Evolutionary conservation across 495 filamentous ascomycete genomes (phyloP).

Genomic region (Aspergillus cristatus): DNA sequence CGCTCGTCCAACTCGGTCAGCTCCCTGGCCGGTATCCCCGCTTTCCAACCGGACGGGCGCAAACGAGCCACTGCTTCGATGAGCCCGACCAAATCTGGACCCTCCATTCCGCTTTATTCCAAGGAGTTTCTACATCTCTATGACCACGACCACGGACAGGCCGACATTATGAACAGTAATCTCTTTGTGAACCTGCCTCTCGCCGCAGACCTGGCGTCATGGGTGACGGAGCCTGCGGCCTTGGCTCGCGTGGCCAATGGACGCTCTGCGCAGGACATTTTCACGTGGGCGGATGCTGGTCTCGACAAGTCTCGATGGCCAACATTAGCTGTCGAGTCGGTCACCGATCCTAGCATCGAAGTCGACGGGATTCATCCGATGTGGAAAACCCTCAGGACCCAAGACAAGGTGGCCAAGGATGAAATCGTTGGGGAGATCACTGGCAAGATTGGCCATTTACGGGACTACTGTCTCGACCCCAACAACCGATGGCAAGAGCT

Average conservation of each 20-base stretch:
- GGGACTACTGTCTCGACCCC: slow-evolving; percentile 63
- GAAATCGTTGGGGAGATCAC: slow-evolving; percentile 77
- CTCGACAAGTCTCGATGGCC: slow-evolving; percentile 49
- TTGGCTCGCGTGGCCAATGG: slow-evolving; percentile 34
- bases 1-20: slow-evolving; percentile 60
- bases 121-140: slow-evolving; percentile 62
- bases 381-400: slow-evolving; percentile 68
- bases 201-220: slow-evolving; percentile 56
- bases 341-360: slow-evolving; percentile 34
- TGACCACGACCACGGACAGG: slow-evolving; percentile 45
- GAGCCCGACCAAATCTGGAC: slow-evolving; percentile 43
- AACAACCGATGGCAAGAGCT: slow-evolving; percentile 68
- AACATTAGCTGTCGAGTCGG: slow-evolving; percentile 33
- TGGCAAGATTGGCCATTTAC: slow-evolving; percentile 72
- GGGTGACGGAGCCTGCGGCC: slow-evolving; percentile 57
- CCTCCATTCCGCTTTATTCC: slow-evolving; percentile 51
- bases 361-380: slow-evolving; percentile 39
- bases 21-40: slow-evolving; percentile 37
- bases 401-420: slow-evolving; percentile 49
- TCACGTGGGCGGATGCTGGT: slow-evolving; percentile 41
- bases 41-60: slow-evolving; percentile 32
- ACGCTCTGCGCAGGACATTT: slow-evolving; percentile 34
- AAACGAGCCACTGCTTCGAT: slow-evolving; percentile 43
- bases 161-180: slow-evolving; percentile 42
- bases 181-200: slow-evolving; percentile 60